Base-by-base conservation (phyloP, 2,329 filamentous ascomycete species). In the Aspergillus sp. region DNA sequence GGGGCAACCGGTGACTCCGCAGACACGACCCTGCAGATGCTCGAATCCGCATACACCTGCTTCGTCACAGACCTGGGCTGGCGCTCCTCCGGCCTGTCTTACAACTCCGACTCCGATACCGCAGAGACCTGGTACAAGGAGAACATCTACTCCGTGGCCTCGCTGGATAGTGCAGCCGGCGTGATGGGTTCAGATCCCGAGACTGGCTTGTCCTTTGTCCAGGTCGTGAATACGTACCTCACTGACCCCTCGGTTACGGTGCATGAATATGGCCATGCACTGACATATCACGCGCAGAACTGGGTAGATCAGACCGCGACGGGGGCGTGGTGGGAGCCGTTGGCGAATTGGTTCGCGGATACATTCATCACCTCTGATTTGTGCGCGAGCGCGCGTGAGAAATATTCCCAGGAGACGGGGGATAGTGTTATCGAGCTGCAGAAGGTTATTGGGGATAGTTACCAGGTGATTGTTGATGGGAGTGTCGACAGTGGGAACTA, bases 281-380 rank as follows among this genome's bases (percentile, higher is more conserved):
- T 60, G 6, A 60, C 58, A 11, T 60, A 60, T 5, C 58, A 60
- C n/a, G 48, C 27, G 12, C 45, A 46, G 8, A 60, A 27, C 46
- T 60, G 58, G 58, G 58, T 60, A 0, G 58, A 57, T 17, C 58
- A 60, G 47, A 48, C 50, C 6, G 45, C 39, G 3, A 60, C 58
- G 0, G 58, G 58, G 4, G 51, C 58, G 3, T 60, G 58, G 58
- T 60, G 58, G 58, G 58, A 60, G 25, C 49, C 58, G 3, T 15
- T 60, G 11, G 58, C 58, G 12, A 46, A 60, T 8, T 60, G 50
- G 55, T 47, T 60, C n/a, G 58, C 58, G 2, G 58, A 60, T n/a
- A 55, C 55, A 4, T 60, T 37, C 17, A 53, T 40, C 8, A 57
- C 58, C 6, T 54, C 49, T 6, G 41, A 56, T 9, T 11, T 60